phyloP scores from a whole-genome alignment of 164 flowering plant genomes.

The Cinnamomum micranthum region DNA sequence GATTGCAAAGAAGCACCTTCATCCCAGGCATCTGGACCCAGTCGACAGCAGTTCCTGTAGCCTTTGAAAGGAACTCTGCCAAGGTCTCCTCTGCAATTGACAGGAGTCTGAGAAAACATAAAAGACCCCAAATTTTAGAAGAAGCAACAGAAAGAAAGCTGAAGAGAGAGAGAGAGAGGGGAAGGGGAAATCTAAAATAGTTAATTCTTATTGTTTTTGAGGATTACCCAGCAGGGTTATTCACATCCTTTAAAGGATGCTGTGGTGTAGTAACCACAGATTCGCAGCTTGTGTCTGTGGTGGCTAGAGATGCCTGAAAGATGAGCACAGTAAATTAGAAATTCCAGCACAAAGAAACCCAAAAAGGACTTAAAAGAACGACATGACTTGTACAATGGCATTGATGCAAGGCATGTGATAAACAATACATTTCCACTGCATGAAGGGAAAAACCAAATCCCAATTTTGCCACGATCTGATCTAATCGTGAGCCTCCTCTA shows the following conservation, averaged over 20 bases:
- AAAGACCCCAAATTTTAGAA: background rate
- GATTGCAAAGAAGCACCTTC: constrained; percentile 45
- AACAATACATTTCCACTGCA: background rate
- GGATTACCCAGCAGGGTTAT: constrained; percentile 74
- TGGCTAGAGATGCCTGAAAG: constrained; percentile 31
- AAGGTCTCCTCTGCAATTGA: constrained; percentile 80
- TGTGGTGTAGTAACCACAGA: constrained; percentile 72
- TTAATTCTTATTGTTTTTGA: background rate
- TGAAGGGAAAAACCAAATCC: background rate
- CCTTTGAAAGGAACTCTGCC: constrained; percentile 88
- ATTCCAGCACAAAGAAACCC: background rate
- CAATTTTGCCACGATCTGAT: background rate
- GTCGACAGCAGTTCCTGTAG: constrained; percentile 91
- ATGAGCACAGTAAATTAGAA: background rate
- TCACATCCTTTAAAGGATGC: constrained; percentile 61
- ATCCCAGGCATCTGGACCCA: constrained; percentile 97
- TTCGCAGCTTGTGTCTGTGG: constrained; percentile 68
- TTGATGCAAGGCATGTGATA: background rate
- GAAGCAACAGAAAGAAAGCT: background rate
- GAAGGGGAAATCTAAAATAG: background rate
- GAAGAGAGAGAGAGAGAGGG: too few relatives aligned
- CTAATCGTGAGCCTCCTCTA: background rate
- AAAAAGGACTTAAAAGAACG: background rate
- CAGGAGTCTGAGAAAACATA: constrained; percentile 49
- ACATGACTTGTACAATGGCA: background rate